Evolutionary conservation across 495 filamentous ascomycete genomes (phyloP), one percentile per base, ranked within the genome.

Genomic region (Aspergillus avenaceus): DNA sequence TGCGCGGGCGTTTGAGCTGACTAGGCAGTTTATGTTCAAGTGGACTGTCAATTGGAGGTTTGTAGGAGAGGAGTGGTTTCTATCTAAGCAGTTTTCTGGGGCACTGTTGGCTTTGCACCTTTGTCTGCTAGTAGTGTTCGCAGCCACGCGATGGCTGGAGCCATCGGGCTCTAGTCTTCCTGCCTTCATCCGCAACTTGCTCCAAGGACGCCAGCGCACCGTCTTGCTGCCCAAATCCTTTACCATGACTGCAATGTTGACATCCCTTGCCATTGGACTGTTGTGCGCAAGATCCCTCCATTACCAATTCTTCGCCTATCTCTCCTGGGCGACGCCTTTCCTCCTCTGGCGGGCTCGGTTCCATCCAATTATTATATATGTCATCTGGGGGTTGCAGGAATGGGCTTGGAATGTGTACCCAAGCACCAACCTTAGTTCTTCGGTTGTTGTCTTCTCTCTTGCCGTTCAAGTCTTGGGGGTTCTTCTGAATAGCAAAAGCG

Each of bases 31-130:
- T 64, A 75, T 96, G 54, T 97, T 90, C 75, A 91, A 95, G 64
- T 97, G 93, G 93, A 97, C 93, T 0, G 93, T 98, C 49, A 98
- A 98, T 66, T 98, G 92, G 92, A 81, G 92, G 37, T 97, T 98
- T 56, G 66, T 97, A 5, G 83, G 84, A 11, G 90, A 97, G 61
- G 83, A 90, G 18, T 65, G 65, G 1, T 98, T 98, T 56, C 74
- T 95, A 19, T 95, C 89, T 43, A 79, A 70, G 46, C 63, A 73
- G 11, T 96, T 97, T 61, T 82, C 91, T 28, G 41, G 84, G 16
- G 66, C 65, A 7, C 72, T 98, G 34, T 69, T 97, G 16, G 75
- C 70, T 5, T 62, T 85, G 43, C 90, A 98, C 69, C 67, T 78
- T n/a, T 60, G 69, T 21, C 68, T 91, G 3, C 67, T 98, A 25